phyloP scores from a whole-genome alignment of 371 early-diverging fungal genomes.

The Mortierella sp. region DNA sequence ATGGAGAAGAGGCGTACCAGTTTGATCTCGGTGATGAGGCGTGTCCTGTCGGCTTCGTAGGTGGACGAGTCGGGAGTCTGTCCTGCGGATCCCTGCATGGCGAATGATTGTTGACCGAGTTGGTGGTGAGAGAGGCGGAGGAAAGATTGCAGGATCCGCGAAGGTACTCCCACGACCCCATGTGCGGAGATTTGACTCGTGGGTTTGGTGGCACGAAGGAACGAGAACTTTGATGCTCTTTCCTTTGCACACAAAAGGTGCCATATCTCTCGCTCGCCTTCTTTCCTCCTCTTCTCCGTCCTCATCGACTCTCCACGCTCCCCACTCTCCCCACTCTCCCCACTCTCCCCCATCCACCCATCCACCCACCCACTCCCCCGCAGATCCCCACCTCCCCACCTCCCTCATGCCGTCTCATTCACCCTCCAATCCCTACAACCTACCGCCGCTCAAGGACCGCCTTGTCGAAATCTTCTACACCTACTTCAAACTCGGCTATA shows the following conservation, averaged over 20 bases:
- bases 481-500: slow-evolving; percentile 56
- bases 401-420: no score
- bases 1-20: slow-evolving; percentile 5
- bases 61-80: not conserved
- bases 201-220: slow-evolving; percentile 1
- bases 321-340: not conserved
- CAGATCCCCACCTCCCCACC: not conserved
- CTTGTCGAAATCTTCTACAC: slow-evolving; percentile 23
- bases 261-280: not conserved
- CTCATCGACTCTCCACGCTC: not conserved
- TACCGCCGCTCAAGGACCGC: slow-evolving; percentile 32
- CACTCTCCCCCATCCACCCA: no score
- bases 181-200: no score
- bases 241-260: not conserved
- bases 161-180: no score
- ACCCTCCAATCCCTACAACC: slow-evolving; percentile 7
- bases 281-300: not conserved
- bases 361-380: not conserved
- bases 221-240: no score
- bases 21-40: slow-evolving; percentile 39
- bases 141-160: not conserved
- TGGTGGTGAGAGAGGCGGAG: not conserved
- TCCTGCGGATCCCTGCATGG: slow-evolving; percentile 18
- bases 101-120: not conserved
- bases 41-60: slow-evolving; percentile 27